Percentiles rank a stretch among this genome's conserved stretches.
Evolutionary conservation across 495 filamentous ascomycete species (phyloP).

Genomic region (Penicillium nucicola): DNA sequence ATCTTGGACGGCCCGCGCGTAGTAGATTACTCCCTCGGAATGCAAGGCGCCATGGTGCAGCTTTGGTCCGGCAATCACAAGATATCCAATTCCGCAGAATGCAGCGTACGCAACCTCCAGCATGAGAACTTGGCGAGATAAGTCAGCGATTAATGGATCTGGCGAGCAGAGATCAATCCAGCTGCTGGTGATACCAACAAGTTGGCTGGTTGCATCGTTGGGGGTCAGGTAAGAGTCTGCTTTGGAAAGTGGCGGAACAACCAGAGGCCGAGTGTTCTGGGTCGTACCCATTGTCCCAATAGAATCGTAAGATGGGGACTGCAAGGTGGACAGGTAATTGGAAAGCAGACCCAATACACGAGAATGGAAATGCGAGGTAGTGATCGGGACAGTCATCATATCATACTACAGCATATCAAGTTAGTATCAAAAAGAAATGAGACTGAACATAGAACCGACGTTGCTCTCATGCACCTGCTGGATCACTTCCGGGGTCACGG

Average conservation of each 20-base stretch:
- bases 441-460: slow-evolving; percentile 28
- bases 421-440: slow-evolving; percentile 6
- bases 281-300: slow-evolving; percentile 35
- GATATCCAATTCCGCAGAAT: slow-evolving; percentile 83
- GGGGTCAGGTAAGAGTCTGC: slow-evolving; percentile 74
- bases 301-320: slow-evolving; percentile 27
- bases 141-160: slow-evolving; percentile 73
- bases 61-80: slow-evolving; percentile 75
- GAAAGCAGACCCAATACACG: slow-evolving; percentile 65
- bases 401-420: slow-evolving; percentile 64
- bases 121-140: slow-evolving; percentile 85
- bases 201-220: slow-evolving; percentile 63
- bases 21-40: slow-evolving; percentile 58
- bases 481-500: slow-evolving; percentile 62
- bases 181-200: slow-evolving; percentile 70
- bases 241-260: slow-evolving; percentile 67
- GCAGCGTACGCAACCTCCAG: slow-evolving; percentile 90
- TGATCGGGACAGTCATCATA: slow-evolving; percentile 86
- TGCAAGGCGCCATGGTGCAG: slow-evolving; percentile 44
- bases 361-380: slow-evolving; percentile 76
- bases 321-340: slow-evolving; percentile 46
- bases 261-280: slow-evolving; percentile 43
- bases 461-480: slow-evolving; percentile 61
- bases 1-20: slow-evolving; percentile 82
- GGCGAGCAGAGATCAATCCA: slow-evolving; percentile 90